Percentiles rank a stretch among this genome's conserved stretches.
These are phyloP conservation scores for Hevea brasiliensis DNA, from an alignment of 345 rosid species.

Conservation along the genomic window DNA sequence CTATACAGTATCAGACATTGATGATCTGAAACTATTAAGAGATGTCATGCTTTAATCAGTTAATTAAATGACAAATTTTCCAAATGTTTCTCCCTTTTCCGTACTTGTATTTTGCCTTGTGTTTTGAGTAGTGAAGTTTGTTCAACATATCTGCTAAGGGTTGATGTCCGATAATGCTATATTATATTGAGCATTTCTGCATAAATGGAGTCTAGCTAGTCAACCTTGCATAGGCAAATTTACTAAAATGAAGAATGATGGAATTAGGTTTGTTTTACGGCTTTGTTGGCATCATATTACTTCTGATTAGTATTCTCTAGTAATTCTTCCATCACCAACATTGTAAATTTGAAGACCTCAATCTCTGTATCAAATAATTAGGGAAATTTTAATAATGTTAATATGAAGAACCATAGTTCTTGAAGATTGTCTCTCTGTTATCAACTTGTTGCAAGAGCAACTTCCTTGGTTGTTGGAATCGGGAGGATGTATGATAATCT, in stretches of 20 bases:
- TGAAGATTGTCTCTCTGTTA: too few relatives aligned
- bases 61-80: neutral
- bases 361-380: too few relatives aligned
- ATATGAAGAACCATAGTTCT: too few relatives aligned
- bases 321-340: too few relatives aligned
- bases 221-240: neutral
- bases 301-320: neutral
- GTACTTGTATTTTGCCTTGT: neutral
- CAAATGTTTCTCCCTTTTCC: neutral
- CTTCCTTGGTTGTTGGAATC: too few relatives aligned
- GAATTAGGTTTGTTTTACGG: neutral
- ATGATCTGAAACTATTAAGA: neutral
- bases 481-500: too few relatives aligned
- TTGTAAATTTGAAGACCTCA: too few relatives aligned
- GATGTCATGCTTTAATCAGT: neutral
- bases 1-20: slow-evolving; percentile 1
- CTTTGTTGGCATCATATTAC: neutral
- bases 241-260: neutral
- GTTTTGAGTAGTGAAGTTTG: too few relatives aligned
- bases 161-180: neutral
- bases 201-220: neutral
- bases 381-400: too few relatives aligned
- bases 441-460: too few relatives aligned
- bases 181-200: neutral
- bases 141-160: neutral